A percentile compares a stretch with the other conserved stretches of the same genome.
Conservation (phyloP, 2,329 filamentous ascomycete species). For the Raffaelea deltoideospora region DNA sequence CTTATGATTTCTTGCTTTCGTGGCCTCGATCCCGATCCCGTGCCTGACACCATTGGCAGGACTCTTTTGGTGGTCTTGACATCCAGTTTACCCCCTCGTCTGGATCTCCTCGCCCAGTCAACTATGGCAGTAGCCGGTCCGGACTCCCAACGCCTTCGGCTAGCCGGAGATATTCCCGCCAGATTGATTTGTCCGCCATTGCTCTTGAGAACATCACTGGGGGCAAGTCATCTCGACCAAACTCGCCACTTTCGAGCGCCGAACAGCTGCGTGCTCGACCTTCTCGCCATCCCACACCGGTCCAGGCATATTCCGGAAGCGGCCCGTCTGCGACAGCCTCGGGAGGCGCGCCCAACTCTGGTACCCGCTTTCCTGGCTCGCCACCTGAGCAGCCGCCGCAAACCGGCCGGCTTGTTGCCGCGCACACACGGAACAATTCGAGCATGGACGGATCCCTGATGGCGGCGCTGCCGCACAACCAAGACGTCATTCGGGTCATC, state of each 20-base stretch:
- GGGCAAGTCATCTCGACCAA: constrained; percentile 50
- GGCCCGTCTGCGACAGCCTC: no score
- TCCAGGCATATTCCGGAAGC: constrained; percentile 10
- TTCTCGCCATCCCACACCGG: constrained; percentile 38
- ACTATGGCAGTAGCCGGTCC: constrained; percentile 32
- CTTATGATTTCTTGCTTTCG: no score
- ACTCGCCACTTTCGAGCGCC: constrained; percentile 47
- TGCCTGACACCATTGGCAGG: constrained; percentile 29
- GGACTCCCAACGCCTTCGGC: constrained; percentile 26
- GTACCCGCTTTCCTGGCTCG: constrained; percentile 16
- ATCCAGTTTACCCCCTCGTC: constrained; percentile 45
- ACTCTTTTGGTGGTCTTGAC: constrained; percentile 73
- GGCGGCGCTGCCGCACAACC: constrained; percentile 69
- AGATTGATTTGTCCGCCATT: constrained; percentile 33
- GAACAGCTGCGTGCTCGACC: constrained; percentile 22
- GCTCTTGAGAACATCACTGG: constrained; percentile 24
- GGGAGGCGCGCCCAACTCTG: no score
- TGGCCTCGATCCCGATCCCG: no score
- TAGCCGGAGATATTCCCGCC: constrained; percentile 51
- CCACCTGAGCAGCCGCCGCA: constrained; percentile 52
- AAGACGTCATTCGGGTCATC: constrained; percentile 84
- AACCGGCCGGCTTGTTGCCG: constrained; percentile 39
- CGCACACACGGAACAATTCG: constrained; percentile 65
- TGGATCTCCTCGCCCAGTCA: constrained; percentile 47
- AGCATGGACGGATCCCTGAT: constrained; percentile 79